Conservation (phyloP, 345 rosid genomes). For the Chamaenerion angustifolium region DNA sequence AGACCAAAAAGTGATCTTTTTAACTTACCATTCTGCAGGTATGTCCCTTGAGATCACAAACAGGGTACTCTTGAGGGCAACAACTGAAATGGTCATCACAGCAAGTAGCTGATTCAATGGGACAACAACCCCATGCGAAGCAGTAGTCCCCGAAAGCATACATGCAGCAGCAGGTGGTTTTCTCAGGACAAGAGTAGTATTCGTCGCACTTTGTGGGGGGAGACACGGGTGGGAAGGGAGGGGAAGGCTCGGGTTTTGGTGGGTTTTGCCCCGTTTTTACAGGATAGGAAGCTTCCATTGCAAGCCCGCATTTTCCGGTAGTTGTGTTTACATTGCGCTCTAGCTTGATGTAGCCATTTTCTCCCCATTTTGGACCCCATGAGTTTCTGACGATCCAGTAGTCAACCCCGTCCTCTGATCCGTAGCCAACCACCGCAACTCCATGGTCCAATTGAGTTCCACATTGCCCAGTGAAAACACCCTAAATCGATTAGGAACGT, state of each 20-base stretch:
- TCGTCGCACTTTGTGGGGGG: slow-evolving; percentile 50
- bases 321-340: slow-evolving; percentile 27
- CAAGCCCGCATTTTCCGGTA: slow-evolving; percentile 74
- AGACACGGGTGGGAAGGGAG: slow-evolving; percentile 41
- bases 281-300: slow-evolving; percentile 62
- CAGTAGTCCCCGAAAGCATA: slow-evolving; percentile 39
- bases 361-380: slow-evolving; percentile 76
- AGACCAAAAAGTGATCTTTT: neutral
- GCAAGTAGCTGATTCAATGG: slow-evolving; percentile 65
- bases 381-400: slow-evolving; percentile 58
- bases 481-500: slow-evolving; percentile 20
- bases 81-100: slow-evolving; percentile 60
- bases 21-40: slow-evolving; percentile 54
- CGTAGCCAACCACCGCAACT: slow-evolving; percentile 47
- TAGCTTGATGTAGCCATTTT: slow-evolving; percentile 57
- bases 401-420: slow-evolving; percentile 34
- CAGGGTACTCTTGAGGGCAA: slow-evolving; percentile 62
- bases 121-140: slow-evolving; percentile 85
- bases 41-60: slow-evolving; percentile 45
- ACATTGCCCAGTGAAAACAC: slow-evolving; percentile 39
- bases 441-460: slow-evolving; percentile 49
- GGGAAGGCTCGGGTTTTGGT: slow-evolving; percentile 46
- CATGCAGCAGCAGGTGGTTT: slow-evolving; percentile 64
- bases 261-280: slow-evolving; percentile 53
- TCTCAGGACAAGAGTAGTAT: slow-evolving; percentile 40